A percentile compares a stretch with the other conserved stretches of the same genome.
phyloP scores from a whole-genome alignment of 495 filamentous ascomycete species.

The Polyplosphaeria fusca region DNA sequence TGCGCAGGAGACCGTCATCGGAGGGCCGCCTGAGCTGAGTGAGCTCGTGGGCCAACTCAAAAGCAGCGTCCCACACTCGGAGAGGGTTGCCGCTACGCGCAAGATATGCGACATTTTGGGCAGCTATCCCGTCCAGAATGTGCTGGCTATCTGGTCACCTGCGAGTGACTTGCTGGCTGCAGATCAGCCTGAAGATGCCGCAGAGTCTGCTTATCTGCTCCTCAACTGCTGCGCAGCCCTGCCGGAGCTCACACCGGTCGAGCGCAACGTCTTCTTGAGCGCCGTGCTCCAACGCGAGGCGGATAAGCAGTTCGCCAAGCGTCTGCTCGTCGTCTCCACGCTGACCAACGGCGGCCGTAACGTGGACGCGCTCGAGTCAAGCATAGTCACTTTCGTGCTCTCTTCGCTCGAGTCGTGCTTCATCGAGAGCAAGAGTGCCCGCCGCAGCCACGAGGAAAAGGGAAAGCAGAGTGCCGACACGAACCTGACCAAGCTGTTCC shows the following conservation, averaged over 20 bases:
- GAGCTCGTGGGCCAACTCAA: slow-evolving; percentile 25
- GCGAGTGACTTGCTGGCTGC: slow-evolving; percentile 62
- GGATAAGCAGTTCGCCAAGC: slow-evolving; percentile 60
- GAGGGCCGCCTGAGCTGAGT: slow-evolving; percentile 26
- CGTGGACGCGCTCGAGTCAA: slow-evolving; percentile 62
- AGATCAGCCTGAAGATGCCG: slow-evolving; percentile 52
- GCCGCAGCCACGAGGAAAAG: slow-evolving; percentile 35
- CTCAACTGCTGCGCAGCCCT: slow-evolving; percentile 63
- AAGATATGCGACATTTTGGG: slow-evolving; percentile 26
- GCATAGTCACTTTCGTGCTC: slow-evolving; percentile 57
- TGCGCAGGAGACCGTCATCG: background rate
- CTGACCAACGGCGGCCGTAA: slow-evolving; percentile 63
- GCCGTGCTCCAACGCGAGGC: slow-evolving; percentile 52
- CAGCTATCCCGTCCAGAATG: slow-evolving; percentile 34
- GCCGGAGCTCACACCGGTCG: slow-evolving; percentile 57
- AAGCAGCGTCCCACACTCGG: background rate
- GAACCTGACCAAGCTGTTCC: slow-evolving; percentile 65
- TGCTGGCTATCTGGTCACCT: slow-evolving; percentile 59
- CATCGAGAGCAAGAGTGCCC: slow-evolving; percentile 50
- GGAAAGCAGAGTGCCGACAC: slow-evolving; percentile 58
- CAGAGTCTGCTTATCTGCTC: slow-evolving; percentile 59
- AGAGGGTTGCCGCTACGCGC: slow-evolving; percentile 11
- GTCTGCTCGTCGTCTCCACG: slow-evolving; percentile 59
- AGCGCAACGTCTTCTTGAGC: slow-evolving; percentile 62
- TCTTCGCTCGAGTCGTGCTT: slow-evolving; percentile 57